Conservation (phyloP, 2,329 filamentous ascomycete species). For the Fusarium cyanostomum region DNA sequence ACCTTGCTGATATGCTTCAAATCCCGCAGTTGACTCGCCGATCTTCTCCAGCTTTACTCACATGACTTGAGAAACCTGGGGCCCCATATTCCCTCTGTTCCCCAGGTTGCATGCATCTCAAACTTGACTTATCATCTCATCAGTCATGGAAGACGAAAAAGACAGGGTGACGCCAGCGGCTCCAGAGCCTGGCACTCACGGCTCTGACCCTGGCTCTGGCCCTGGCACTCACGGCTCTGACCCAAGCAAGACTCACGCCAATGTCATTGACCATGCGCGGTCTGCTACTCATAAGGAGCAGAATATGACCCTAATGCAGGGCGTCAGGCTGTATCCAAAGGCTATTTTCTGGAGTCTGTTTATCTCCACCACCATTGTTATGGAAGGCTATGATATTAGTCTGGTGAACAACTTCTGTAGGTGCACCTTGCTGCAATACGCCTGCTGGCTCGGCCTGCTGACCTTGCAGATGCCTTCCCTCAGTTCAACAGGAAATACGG, state of each 20-base stretch:
- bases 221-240: too few relatives aligned
- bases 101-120: not conserved
- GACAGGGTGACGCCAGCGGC: conserved; percentile 1
- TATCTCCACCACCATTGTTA: conserved; percentile 38
- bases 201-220: too few relatives aligned
- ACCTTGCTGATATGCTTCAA: not conserved
- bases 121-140: not conserved
- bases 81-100: not conserved
- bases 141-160: not conserved
- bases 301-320: conserved; percentile 37
- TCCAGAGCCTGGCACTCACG: not conserved
- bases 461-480: conserved; percentile 25
- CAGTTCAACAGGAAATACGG: conserved; percentile 39
- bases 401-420: conserved; percentile 37
- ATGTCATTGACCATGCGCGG: conserved; percentile 34
- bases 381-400: conserved; percentile 36
- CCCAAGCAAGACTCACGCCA: conserved; percentile 31
- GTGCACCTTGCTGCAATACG: not conserved
- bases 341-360: conserved; percentile 34
- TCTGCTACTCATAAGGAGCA: conserved; percentile 33
- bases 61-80: conserved; percentile 1
- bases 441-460: not conserved
- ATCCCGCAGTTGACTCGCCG: not conserved
- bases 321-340: conserved; percentile 36
- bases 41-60: conserved; percentile 8